Evolutionary conservation across 148 eudicot genomes (phyloP), one percentile per base, ranked within the genome.

Genomic region (Amaranthus palmeri): DNA sequence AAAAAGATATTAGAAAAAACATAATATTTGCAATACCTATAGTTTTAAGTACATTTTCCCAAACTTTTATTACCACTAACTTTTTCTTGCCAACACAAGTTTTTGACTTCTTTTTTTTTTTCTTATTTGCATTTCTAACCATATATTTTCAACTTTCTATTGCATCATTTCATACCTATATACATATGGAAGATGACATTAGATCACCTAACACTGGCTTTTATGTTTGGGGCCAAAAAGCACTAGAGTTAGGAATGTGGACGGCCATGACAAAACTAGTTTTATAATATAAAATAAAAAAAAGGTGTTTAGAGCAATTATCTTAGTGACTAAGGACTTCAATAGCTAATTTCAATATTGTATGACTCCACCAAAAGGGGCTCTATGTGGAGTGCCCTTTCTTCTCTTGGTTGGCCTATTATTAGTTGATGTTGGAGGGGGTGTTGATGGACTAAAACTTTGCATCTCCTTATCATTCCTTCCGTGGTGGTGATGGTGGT

Each of bases 351-450:
- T 78, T 63, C 84, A 72, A 54, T 69, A 85, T 64, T 88, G 90
- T 76, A 89, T 80, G 42, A 78, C 55, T 25, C 87, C 88, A 65
- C 78, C 77, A 70, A 81, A 83, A 78, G 98, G 98, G 74, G 98
- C 95, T 82, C 98, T 89, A 74, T 91, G 98, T 55, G 98, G 98
- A 69, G 88, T 93, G 13, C 98, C 98, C 90, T 93, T 93, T 67
- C 98, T 90, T 65, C 98, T 66, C 81, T 93, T 90, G 80, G 86
- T 84, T 3, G 82, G 73, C 65, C 95, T 75, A 83, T 54, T 78
- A 72, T 49, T 86, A 48, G 73, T 78, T 4, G 86, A 58, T 5
- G 90, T 86, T 66, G 90, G 90, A 1, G 96, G 92, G 1, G 98
- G 98, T 66, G 98, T 90, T 63, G 92, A 87, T 5, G 98, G 98